These are phyloP conservation scores for Fusarium coffeatum DNA, from an alignment of 2,329 filamentous ascomycete genomes.

Conservation along the genomic window DNA sequence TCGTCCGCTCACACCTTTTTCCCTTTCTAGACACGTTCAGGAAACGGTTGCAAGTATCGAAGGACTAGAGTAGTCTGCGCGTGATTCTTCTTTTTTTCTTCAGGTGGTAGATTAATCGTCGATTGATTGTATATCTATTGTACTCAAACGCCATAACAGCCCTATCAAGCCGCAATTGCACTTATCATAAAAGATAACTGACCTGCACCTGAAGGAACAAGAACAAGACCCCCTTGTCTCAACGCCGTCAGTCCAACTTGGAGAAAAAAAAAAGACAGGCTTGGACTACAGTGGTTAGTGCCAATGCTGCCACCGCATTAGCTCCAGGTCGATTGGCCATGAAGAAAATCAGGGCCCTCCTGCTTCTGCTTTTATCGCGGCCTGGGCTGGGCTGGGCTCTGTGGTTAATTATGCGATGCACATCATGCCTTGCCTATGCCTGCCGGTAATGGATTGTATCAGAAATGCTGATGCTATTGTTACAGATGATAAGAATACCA, in stretches of 20 bases:
- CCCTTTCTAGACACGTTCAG: constrained; percentile 16
- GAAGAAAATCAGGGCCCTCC: constrained; percentile 20
- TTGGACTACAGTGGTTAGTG: constrained; percentile 17
- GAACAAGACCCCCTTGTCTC: constrained; percentile 8
- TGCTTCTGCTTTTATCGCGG: background rate
- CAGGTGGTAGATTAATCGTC: background rate
- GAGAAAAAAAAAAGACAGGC: background rate
- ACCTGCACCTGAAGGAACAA: background rate
- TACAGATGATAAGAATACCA: background rate
- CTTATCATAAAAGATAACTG: background rate
- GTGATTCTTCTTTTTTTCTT: background rate
- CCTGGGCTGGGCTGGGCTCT: background rate
- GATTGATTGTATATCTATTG: background rate
- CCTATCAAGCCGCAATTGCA: background rate
- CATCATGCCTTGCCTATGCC: background rate
- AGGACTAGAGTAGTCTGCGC: background rate
- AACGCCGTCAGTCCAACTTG: constrained; percentile 30
- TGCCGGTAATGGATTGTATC: background rate
- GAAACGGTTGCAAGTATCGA: background rate
- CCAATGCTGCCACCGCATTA: constrained; percentile 35
- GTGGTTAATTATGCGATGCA: background rate
- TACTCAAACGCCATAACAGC: background rate
- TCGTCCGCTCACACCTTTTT: constrained; percentile 39
- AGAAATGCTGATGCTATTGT: background rate
- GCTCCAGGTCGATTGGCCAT: constrained; percentile 38